A percentile compares a stretch with the other conserved stretches of the same genome.
These are phyloP conservation scores for Monosporascus sp. DNA, from an alignment of 2,329 filamentous ascomycete species.

Conservation along the genomic window DNA sequence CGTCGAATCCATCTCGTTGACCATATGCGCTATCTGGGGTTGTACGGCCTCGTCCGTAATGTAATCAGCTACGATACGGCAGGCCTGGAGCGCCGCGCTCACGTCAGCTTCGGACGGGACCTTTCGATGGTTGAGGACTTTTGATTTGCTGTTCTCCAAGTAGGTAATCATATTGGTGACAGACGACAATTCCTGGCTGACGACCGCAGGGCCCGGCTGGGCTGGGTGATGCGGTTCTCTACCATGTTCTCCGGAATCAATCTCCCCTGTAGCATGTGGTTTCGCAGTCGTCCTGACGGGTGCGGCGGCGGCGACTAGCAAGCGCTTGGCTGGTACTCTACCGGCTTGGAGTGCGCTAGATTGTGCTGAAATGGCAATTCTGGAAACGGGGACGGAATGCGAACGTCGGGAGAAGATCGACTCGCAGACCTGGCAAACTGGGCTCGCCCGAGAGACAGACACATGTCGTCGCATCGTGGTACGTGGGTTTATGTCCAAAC, in stretches of 20 bases:
- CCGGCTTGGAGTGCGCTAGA: background rate
- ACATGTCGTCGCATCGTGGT: slow-evolving; percentile 19
- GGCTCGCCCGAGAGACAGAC: slow-evolving; percentile 12
- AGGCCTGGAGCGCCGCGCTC: slow-evolving; percentile 22
- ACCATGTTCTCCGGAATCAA: background rate
- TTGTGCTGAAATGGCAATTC: slow-evolving; percentile 9
- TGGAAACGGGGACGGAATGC: slow-evolving; percentile 13
- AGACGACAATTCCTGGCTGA: slow-evolving; percentile 15
- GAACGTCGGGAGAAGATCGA: slow-evolving; percentile 19
- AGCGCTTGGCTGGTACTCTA: background rate
- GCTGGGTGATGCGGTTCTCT: slow-evolving; percentile 1
- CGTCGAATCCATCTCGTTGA: slow-evolving; percentile 29
- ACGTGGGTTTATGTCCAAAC: too few relatives aligned
- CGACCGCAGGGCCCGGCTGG: slow-evolving; percentile 2
- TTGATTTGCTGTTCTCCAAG: slow-evolving; percentile 17
- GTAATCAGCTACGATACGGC: slow-evolving; percentile 22
- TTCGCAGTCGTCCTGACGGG: background rate
- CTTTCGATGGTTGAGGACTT: slow-evolving; percentile 15
- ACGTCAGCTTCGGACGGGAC: slow-evolving; percentile 25
- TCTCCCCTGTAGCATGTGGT: background rate
- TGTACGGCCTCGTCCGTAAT: slow-evolving; percentile 25
- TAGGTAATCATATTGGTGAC: slow-evolving; percentile 23
- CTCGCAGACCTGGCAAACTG: slow-evolving; percentile 27
- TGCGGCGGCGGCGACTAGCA: background rate
- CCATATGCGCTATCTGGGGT: slow-evolving; percentile 24